These are phyloP conservation scores for Bipolaris sorokiniana DNA, from an alignment of 2,329 filamentous ascomycete genomes.

Conservation along the genomic window DNA sequence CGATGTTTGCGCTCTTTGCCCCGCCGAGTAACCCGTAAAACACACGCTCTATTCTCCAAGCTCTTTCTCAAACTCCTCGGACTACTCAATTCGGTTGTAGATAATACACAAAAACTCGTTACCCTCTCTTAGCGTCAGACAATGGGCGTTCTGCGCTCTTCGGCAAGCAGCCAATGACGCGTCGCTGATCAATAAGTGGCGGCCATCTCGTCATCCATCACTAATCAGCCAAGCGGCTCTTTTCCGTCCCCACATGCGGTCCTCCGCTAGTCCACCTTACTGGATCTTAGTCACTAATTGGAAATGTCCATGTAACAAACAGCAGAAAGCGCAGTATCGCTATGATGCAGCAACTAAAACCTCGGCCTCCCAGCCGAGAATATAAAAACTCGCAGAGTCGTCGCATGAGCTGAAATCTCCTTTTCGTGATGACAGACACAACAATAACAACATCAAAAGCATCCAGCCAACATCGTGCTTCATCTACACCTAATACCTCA, in stretches of 20 bases:
- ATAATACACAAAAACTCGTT: slow-evolving; percentile 5
- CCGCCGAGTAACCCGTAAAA: not conserved
- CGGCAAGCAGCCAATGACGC: slow-evolving; percentile 34
- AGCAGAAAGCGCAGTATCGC: slow-evolving; percentile 29
- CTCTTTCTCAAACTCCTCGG: slow-evolving; percentile 4
- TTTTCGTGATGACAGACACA: slow-evolving; percentile 43
- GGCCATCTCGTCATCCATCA: slow-evolving; percentile 39
- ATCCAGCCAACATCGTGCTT: slow-evolving; percentile 17
- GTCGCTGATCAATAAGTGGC: slow-evolving; percentile 21
- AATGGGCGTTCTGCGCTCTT: slow-evolving; percentile 12
- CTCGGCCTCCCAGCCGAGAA: slow-evolving; percentile 9
- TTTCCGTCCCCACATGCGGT: slow-evolving; percentile 6
- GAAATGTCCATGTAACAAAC: slow-evolving; percentile 36
- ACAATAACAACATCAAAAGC: slow-evolving; percentile 20
- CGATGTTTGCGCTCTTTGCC: not conserved
- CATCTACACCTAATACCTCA: slow-evolving; percentile 21
- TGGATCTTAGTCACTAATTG: slow-evolving; percentile 45
- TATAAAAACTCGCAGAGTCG: slow-evolving; percentile 36
- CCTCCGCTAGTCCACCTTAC: slow-evolving; percentile 14
- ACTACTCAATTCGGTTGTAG: slow-evolving; percentile 6
- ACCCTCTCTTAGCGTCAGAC: not conserved
- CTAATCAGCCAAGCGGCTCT: slow-evolving; percentile 29
- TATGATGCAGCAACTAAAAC: slow-evolving; percentile 33
- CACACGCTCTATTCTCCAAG: not conserved
- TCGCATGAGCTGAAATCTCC: slow-evolving; percentile 11